Percentiles rank a stretch among this genome's conserved stretches.
Evolutionary conservation across 129 eudicot genomes (phyloP).

Genomic region (Chrysanthemum seticuspe): DNA sequence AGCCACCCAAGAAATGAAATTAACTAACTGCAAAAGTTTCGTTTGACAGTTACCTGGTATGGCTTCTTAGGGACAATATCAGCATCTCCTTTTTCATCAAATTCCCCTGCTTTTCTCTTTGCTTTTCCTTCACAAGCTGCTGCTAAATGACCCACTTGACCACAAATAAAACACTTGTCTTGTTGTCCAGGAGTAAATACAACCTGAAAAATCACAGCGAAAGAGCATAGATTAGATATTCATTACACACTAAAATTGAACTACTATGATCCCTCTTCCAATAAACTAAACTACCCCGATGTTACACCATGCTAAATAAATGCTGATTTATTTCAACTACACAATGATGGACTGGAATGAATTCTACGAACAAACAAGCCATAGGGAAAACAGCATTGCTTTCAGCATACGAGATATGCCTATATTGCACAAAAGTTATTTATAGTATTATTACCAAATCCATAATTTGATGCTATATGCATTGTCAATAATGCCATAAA

Average conservation of each 20-base stretch:
- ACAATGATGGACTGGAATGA: too few relatives aligned
- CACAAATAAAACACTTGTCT: conserved; percentile 92
- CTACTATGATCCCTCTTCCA: not conserved
- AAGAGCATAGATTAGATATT: conserved; percentile 2
- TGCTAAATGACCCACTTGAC: conserved; percentile 96
- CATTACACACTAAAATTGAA: conserved; percentile 14
- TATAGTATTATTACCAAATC: too few relatives aligned
- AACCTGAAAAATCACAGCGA: conserved; percentile 48
- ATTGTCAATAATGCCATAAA: too few relatives aligned
- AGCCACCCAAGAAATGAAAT: not conserved
- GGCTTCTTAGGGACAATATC: conserved; percentile 40
- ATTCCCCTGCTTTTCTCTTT: conserved; percentile 44
- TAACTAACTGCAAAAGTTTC: conserved; percentile 1
- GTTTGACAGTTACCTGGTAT: conserved; percentile 31
- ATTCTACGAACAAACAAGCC: too few relatives aligned
- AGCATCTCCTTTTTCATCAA: conserved; percentile 40
- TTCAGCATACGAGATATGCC: too few relatives aligned
- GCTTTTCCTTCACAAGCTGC: conserved; percentile 47
- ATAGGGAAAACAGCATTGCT: too few relatives aligned
- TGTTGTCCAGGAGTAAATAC: conserved; percentile 94
- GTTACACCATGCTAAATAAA: too few relatives aligned
- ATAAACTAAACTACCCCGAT: not conserved
- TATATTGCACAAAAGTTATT: too few relatives aligned
- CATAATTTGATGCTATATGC: too few relatives aligned
- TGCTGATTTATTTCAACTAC: too few relatives aligned